These are phyloP conservation scores for Penicillium sp. DNA, from an alignment of 2,329 filamentous ascomycete species.

Conservation along the genomic window DNA sequence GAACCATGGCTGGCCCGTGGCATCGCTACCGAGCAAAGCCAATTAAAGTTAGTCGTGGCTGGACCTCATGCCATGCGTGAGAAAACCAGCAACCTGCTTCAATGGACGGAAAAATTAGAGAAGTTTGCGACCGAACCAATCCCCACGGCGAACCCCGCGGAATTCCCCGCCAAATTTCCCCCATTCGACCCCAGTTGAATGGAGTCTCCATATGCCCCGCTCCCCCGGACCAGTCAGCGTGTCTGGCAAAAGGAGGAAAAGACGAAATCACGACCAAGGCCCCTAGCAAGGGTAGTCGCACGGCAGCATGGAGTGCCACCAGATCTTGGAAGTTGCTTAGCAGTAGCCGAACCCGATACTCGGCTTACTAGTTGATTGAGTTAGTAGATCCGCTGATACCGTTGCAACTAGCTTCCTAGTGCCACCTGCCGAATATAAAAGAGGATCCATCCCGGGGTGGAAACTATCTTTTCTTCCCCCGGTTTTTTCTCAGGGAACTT, in stretches of 20 bases:
- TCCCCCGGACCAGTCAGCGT: neutral
- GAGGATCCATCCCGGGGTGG: constrained; percentile 9
- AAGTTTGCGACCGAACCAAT: constrained; percentile 6
- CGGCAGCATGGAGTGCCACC: constrained; percentile 14
- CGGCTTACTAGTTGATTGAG: constrained; percentile 5
- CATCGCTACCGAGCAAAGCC: neutral
- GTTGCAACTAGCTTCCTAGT: constrained; percentile 12
- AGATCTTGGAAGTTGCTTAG: constrained; percentile 14
- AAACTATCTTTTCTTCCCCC: constrained; percentile 2
- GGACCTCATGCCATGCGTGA: constrained; percentile 3
- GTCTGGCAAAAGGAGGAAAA: neutral
- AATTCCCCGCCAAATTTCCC: constrained; percentile 26
- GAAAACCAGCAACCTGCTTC: neutral
- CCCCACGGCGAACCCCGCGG: constrained; percentile 24
- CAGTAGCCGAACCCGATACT: constrained; percentile 16
- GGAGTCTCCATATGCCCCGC: constrained; percentile 4
- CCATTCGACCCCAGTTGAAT: constrained; percentile 6
- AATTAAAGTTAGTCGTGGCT: constrained; percentile 5
- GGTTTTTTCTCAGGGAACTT: constrained; percentile 12
- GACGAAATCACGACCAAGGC: neutral
- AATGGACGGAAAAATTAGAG: constrained; percentile 25
- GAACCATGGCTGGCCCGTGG: constrained; percentile 6
- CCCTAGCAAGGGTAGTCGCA: neutral
- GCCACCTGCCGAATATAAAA: constrained; percentile 17
- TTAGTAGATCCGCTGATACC: constrained; percentile 11